phyloP scores from a whole-genome alignment of 768 basidiomycete species.

The Cantharellus cinnabarinus region DNA sequence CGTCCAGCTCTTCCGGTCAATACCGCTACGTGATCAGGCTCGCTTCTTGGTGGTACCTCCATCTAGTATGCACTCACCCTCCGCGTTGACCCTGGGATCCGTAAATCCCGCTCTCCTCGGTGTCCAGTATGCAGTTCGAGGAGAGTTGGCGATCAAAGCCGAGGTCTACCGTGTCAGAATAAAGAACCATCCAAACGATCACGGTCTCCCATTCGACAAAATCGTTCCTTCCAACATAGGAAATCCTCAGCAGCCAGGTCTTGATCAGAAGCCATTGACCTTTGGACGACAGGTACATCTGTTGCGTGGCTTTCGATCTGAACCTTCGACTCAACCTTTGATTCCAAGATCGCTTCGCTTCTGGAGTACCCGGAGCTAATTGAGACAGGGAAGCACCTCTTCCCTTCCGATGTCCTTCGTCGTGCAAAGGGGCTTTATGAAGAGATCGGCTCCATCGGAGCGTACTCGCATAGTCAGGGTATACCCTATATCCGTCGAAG shows the following conservation, averaged over 20 bases:
- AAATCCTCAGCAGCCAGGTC: constrained; percentile 88
- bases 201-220: constrained; percentile 61
- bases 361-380: constrained; percentile 81
- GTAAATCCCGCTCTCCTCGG: constrained; percentile 72
- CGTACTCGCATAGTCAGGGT: constrained; percentile 91
- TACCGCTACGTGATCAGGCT: no score
- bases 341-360: constrained; percentile 60
- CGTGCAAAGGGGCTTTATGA: constrained; percentile 61
- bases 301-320: not conserved
- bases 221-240: constrained; percentile 94
- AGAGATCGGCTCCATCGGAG: constrained; percentile 84
- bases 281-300: constrained; percentile 66
- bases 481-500: constrained; percentile 70
- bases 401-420: constrained; percentile 68
- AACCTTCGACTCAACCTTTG: not conserved
- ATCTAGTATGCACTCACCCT: not conserved
- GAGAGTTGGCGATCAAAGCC: constrained; percentile 88
- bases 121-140: constrained; percentile 93
- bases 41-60: no score
- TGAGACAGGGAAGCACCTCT: constrained; percentile 36
- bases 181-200: constrained; percentile 24
- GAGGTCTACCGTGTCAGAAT: constrained; percentile 61
- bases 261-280: constrained; percentile 84
- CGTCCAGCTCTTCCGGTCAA: no score
- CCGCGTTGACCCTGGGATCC: constrained; percentile 24